A percentile compares a stretch with the other conserved stretches of the same genome.
phyloP scores from a whole-genome alignment of 2,329 filamentous ascomycete genomes.

The Alternaria longipes region DNA sequence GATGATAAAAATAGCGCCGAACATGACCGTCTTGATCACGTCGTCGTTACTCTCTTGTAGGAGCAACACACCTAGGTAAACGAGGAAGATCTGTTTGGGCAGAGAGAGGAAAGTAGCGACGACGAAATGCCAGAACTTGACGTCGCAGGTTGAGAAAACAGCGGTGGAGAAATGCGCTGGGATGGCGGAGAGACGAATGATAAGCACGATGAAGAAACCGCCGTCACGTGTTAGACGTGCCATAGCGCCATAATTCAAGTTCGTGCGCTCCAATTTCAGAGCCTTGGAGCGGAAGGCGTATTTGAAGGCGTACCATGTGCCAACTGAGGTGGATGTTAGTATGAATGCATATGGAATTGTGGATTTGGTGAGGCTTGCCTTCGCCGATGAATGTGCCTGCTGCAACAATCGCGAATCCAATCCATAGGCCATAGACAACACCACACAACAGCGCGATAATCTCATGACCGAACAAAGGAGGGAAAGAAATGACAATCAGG shows the following conservation, averaged over 20 bases:
- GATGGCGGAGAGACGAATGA: constrained; percentile 48
- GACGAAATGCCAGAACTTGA: constrained; percentile 49
- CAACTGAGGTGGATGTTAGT: constrained; percentile 34
- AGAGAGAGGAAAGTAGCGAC: constrained; percentile 46
- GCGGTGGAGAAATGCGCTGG: constrained; percentile 49
- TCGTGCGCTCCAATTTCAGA: constrained; percentile 46
- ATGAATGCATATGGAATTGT: background rate
- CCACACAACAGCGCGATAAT: constrained; percentile 47
- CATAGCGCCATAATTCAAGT: constrained; percentile 49
- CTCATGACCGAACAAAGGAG: constrained; percentile 48
- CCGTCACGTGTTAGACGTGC: constrained; percentile 47
- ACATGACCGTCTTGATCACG: constrained; percentile 41
- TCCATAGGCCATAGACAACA: constrained; percentile 48
- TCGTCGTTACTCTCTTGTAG: constrained; percentile 39
- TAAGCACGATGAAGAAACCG: constrained; percentile 46
- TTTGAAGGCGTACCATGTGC: constrained; percentile 50
- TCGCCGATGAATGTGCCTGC: constrained; percentile 49
- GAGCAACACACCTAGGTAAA: constrained; percentile 47
- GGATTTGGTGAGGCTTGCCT: constrained; percentile 26
- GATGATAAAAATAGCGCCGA: constrained; percentile 40
- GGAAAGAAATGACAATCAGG: constrained; percentile 47
- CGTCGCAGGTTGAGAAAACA: constrained; percentile 49
- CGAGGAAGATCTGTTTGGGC: constrained; percentile 49
- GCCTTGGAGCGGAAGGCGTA: constrained; percentile 42
- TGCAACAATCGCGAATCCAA: constrained; percentile 47